Evolutionary conservation across 1,284 basidiomycete species (phyloP).

Genomic region (Cryptococcus hybrid): DNA sequence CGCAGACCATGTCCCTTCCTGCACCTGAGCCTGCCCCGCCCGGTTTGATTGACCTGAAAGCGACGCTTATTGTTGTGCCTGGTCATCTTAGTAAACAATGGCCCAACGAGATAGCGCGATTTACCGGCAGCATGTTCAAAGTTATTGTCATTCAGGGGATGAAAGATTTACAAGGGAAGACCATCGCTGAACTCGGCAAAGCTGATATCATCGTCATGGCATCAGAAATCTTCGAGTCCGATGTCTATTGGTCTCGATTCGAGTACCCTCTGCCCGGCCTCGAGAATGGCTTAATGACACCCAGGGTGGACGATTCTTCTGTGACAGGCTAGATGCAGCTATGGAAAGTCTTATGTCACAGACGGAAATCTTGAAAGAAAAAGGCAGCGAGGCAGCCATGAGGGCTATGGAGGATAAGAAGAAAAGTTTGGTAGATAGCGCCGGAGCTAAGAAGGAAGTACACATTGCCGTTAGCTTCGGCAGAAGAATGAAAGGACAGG

Average conservation of each 20-base stretch:
- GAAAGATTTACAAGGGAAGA: constrained; percentile 68
- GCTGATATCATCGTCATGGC: constrained; percentile 88
- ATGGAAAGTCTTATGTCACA: constrained; percentile 62
- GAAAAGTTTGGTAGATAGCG: constrained; percentile 22
- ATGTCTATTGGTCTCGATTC: constrained; percentile 61
- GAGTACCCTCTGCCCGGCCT: constrained; percentile 54
- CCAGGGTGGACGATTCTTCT: constrained; percentile 82
- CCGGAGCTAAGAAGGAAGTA: constrained; percentile 37
- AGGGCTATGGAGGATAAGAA: constrained; percentile 61
- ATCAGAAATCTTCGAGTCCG: constrained; percentile 77
- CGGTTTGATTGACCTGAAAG: constrained; percentile 63
- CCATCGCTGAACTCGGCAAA: constrained; percentile 71
- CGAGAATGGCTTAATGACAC: constrained; percentile 41
- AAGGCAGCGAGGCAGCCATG: constrained; percentile 59
- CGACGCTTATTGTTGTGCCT: constrained; percentile 82
- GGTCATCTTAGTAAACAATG: constrained; percentile 87
- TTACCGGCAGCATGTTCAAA: constrained; percentile 61
- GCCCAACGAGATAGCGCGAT: constrained; percentile 82
- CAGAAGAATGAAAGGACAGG: constrained; percentile 44
- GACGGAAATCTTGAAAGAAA: constrained; percentile 59
- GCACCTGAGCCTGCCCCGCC: constrained; percentile 54
- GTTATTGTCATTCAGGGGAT: constrained; percentile 63
- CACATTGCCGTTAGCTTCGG: constrained; percentile 42
- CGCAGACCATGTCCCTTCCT: constrained; percentile 60
- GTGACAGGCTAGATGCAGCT: constrained; percentile 67